Evolutionary conservation across 441 rosid genomes (phyloP).

Genomic region (Daphne laureola): DNA sequence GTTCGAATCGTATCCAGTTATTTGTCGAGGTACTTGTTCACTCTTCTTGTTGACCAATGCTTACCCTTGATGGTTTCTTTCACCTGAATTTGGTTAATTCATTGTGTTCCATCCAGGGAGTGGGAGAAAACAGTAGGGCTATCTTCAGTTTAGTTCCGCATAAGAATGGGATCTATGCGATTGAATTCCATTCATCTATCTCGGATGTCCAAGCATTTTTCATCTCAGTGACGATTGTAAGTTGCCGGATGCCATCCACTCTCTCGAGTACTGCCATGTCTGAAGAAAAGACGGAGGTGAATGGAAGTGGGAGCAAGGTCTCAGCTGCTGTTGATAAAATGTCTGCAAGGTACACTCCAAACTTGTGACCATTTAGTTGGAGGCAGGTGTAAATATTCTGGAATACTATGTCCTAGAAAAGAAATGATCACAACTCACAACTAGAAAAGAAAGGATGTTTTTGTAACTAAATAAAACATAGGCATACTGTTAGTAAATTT

Average conservation of each 20-base stretch:
- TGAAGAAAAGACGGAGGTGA: conserved; percentile 17
- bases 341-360: conserved; percentile 41
- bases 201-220: conserved; percentile 69
- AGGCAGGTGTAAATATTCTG: too few relatives aligned
- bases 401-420: too few relatives aligned
- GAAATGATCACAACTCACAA: too few relatives aligned
- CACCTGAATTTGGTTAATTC: neutral
- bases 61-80: neutral
- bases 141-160: conserved; percentile 47
- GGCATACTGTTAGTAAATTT: too few relatives aligned
- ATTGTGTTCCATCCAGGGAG: conserved; percentile 35
- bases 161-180: conserved; percentile 48
- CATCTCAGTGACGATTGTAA: conserved; percentile 39
- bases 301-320: conserved; percentile 13
- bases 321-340: conserved; percentile 10
- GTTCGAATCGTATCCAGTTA: conserved; percentile 38
- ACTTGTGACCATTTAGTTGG: conserved; percentile 3
- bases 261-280: neutral
- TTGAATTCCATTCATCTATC: conserved; percentile 53
- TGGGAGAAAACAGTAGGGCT: conserved; percentile 27
- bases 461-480: too few relatives aligned
- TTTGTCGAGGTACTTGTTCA: conserved; percentile 39
- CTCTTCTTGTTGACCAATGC: neutral
- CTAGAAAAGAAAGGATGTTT: too few relatives aligned
- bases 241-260: conserved; percentile 27